Base-by-base conservation (phyloP, 768 basidiomycete species). In the Hypholoma fasciculare region DNA sequence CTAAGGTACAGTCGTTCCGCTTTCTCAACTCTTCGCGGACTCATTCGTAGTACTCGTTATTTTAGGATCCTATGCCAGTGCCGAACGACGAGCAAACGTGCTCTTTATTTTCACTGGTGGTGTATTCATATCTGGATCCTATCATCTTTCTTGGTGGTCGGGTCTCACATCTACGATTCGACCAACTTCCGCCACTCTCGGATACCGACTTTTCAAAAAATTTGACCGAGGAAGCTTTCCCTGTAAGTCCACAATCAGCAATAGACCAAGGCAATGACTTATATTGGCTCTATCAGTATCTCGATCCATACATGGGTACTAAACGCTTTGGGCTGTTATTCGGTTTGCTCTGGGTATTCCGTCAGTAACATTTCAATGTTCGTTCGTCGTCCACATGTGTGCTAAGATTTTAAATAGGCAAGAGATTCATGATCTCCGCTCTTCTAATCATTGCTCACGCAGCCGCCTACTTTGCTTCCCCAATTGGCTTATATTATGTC, bases 161-260 rank as follows among this genome's bases (percentile, higher is more conserved):
- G n/a, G 65, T 77, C n/a, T 59, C 75, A 3, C 82, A 81, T 63
- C 63, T 86, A 1, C 65, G 78, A 1, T 69, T 71, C 39, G 84
- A 87, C 42, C 66, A 86, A 49, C 71, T 87, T 42, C 86, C 86
- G 14, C 84, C 83, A 2, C 80, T 89, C 69, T 81, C 82, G 4
- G 85, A 87, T 60, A 81, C 83, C 54, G 87, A 89, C 57, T 51
- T 57, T 50, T 62, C 67, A 3, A 56, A 63, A 13, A 13, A 67
- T 58, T 40, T 72, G n/a, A 67, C 64, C 11, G 39, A 48, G 9
- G 61, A 46, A 26, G 59, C 65, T 5, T 71, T 76, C 55, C 68
- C 66, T 49, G 76, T 72, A 59, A 26, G 59, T 20, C 11, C 13
- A 50, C 16, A 17, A 30, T 26, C 23, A 27, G 38, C 26, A 47